Evolutionary conservation across 2,329 filamentous ascomycete genomes (phyloP).

Genomic region (Colletotrichum sp.): DNA sequence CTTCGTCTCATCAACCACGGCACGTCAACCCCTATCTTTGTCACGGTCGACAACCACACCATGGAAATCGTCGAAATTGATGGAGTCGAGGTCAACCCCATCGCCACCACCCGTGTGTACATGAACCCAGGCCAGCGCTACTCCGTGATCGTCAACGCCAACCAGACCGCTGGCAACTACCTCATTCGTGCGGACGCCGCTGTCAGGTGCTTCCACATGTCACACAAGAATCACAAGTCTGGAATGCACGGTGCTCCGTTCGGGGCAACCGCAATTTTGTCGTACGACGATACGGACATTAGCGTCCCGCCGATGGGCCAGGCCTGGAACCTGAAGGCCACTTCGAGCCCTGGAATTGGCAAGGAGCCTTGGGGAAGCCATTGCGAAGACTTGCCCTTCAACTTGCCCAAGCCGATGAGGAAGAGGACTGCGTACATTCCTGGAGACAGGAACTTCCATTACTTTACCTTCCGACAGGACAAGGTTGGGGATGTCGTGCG

Average conservation of each 20-base stretch:
- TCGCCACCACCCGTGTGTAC: conserved; percentile 37
- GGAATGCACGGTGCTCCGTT: conserved; percentile 10
- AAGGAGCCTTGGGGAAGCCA: conserved; percentile 12
- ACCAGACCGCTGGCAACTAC: conserved; percentile 37
- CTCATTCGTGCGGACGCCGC: conserved; percentile 35
- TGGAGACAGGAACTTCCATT: conserved; percentile 18
- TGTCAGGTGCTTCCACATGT: conserved; percentile 18
- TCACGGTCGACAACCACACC: conserved; percentile 43
- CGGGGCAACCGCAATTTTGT: conserved; percentile 20
- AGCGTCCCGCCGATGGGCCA: conserved; percentile 9
- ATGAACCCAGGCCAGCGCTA: conserved; percentile 44
- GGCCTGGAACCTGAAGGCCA: conserved; percentile 18
- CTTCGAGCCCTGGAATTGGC: neutral
- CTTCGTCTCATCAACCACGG: conserved; percentile 46
- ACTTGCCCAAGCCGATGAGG: conserved; percentile 22
- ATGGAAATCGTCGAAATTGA: conserved; percentile 44
- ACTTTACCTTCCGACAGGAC: conserved; percentile 18
- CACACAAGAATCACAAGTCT: conserved; percentile 3
- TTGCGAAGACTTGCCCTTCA: conserved; percentile 24
- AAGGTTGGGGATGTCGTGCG: conserved; percentile 3
- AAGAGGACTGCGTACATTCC: conserved; percentile 22
- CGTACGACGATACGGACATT: conserved; percentile 22
- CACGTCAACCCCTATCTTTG: conserved; percentile 41
- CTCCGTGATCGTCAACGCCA: conserved; percentile 38
- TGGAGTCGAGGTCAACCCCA: conserved; percentile 41